Base-by-base conservation (phyloP, 306 rosid species). In the Inga laurina region DNA sequence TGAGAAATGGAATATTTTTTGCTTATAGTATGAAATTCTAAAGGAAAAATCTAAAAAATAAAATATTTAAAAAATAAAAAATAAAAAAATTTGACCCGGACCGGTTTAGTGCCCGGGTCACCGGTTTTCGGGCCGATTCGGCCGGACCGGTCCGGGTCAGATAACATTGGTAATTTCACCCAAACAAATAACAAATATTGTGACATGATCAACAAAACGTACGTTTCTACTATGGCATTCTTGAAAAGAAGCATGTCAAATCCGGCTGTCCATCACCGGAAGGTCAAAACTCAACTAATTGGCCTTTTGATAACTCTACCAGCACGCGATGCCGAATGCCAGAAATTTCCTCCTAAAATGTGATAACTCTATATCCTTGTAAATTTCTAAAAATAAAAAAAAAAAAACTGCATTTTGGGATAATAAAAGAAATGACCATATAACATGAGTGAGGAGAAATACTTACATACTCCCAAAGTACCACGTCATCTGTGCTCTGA, bases 291-390 rank as follows among this genome's bases (percentile, higher is more conserved):
- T 10, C 75, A 41, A 43, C 54, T 3, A 71, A 48, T 44, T 41
- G 75, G 75, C 75, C 75, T 71, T 41, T 71, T 43, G 54, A n/a
- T n/a, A 71, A 71, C 75, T 43, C 75, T n/a, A 71, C 48, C 27
- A 71, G 75, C 49, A 71, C 9, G 6, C 75, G 75, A 12, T 71
- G 35, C 27, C 75, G 75, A n/a, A 71, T n/a, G 54, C 75, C 75
- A 43, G 18, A n/a, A 71, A 71, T 43, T 71, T 71, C 75, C 75
- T 71, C 75, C 75, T 71, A 56, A 71, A 71, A 71, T 10, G 74
- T 10, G 10, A 41, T 10, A 69, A 71, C 14, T n/a, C 32, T 41
- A 39, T 32, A 70, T 21, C 52, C 3, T 56, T 56, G 62, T 56
- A 56, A 56, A 15, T 70, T 70, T 41, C 51, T 27, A 0, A 27